Evolutionary conservation across 2,329 filamentous ascomycete species (phyloP).

Genomic region (Sporothrix dimorphospora): DNA sequence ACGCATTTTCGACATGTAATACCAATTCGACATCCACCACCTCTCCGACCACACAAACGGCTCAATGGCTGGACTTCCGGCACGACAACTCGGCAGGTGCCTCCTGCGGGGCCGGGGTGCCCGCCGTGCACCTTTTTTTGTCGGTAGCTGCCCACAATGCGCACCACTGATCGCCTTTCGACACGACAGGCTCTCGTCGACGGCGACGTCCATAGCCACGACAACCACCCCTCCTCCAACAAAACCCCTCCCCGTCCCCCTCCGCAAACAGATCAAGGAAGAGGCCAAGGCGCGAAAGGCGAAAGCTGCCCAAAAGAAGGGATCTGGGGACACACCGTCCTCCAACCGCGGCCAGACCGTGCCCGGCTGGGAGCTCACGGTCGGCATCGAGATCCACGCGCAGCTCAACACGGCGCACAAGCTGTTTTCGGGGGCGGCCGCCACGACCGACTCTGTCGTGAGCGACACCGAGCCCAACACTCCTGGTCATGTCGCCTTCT

Average conservation of each 20-base stretch:
- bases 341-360: conserved; percentile 56
- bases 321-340: conserved; percentile 51
- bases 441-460: conserved; percentile 44
- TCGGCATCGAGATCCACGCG: conserved; percentile 96
- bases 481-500: conserved; percentile 85
- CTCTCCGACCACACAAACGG: neutral
- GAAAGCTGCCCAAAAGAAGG: conserved; percentile 35
- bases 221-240: neutral
- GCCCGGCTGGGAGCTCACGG: conserved; percentile 85
- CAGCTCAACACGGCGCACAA: conserved; percentile 89
- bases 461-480: conserved; percentile 68
- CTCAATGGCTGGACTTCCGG: conserved; percentile 6
- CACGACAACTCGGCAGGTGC: conserved; percentile 5
- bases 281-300: conserved; percentile 58
- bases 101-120: neutral
- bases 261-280: conserved; percentile 74
- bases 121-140: neutral
- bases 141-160: conserved; percentile 8
- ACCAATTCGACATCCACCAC: neutral
- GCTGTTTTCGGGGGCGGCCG: conserved; percentile 76
- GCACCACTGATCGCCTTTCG: neutral
- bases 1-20: neutral
- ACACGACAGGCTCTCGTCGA: neutral
- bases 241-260: conserved; percentile 46
- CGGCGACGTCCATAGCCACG: neutral